These are phyloP conservation scores for Piedraia hortae DNA, from an alignment of 2,329 filamentous ascomycete species.

Conservation along the genomic window DNA sequence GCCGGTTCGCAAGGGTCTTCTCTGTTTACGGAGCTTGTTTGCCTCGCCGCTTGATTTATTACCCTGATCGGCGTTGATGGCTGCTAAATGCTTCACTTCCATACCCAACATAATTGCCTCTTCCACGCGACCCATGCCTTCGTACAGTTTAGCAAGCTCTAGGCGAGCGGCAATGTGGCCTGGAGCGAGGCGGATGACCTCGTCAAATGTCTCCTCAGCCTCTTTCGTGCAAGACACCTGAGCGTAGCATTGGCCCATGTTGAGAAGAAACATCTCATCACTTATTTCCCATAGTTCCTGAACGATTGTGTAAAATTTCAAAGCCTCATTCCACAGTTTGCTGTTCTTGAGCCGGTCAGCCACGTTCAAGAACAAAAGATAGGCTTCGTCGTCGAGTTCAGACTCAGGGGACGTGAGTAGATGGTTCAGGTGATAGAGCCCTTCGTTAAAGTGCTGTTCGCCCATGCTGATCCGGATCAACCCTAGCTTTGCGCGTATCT, in stretches of 20 bases:
- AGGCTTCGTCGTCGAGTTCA: conserved; percentile 23
- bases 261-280: conserved; percentile 23
- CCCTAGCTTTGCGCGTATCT: conserved; percentile 61
- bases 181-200: conserved; percentile 43
- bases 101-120: conserved; percentile 52
- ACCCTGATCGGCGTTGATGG: no score
- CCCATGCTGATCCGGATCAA: conserved; percentile 52
- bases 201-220: conserved; percentile 52
- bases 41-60: no score
- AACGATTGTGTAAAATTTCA: conserved; percentile 29
- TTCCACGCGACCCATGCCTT: conserved; percentile 24
- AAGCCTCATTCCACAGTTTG: conserved; percentile 25
- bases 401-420: no score
- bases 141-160: conserved; percentile 59
- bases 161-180: conserved; percentile 49
- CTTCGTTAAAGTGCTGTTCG: conserved; percentile 35
- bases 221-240: conserved; percentile 21
- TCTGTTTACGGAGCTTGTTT: no score
- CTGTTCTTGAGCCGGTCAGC: conserved; percentile 29
- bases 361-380: conserved; percentile 52
- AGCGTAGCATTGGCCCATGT: conserved; percentile 36
- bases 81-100: conserved; percentile 35
- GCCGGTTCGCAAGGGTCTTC: no score
- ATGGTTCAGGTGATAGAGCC: conserved; percentile 24
- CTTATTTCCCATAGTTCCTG: conserved; percentile 16